phyloP scores from a whole-genome alignment of 2,329 filamentous ascomycete species.

The Xylariales sp. region DNA sequence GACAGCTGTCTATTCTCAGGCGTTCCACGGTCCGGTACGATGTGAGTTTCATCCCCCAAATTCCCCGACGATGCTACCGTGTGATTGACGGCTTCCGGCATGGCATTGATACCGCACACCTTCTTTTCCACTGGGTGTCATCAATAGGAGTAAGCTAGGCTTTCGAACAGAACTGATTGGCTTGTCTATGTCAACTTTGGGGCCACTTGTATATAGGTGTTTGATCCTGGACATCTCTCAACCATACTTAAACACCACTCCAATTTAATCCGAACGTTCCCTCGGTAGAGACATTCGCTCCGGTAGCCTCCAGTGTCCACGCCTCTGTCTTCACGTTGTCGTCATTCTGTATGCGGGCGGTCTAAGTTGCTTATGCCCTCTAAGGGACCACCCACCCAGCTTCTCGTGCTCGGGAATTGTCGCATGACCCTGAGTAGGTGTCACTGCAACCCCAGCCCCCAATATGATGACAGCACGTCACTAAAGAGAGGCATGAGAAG shows the following conservation, averaged over 20 bases:
- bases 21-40: not conserved
- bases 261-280: not conserved
- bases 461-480: not conserved
- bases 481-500: not conserved
- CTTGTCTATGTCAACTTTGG: not conserved
- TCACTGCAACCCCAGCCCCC: not conserved
- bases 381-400: not conserved
- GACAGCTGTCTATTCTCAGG: not conserved
- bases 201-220: not conserved
- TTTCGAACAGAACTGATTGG: not conserved
- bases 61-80: not conserved
- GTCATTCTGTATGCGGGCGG: not conserved
- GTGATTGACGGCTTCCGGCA: constrained; percentile 2
- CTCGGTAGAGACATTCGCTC: not conserved
- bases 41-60: not conserved
- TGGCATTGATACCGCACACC: not conserved
- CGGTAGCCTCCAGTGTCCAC: not conserved
- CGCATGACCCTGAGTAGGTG: not conserved
- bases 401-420: not conserved
- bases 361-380: too few relatives aligned
- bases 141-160: not conserved
- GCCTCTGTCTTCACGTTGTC: not conserved
- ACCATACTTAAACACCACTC: not conserved
- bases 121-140: not conserved
- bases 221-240: not conserved